Base-by-base conservation (phyloP, 495 filamentous ascomycete species). In the Geoglossum glabrum region DNA sequence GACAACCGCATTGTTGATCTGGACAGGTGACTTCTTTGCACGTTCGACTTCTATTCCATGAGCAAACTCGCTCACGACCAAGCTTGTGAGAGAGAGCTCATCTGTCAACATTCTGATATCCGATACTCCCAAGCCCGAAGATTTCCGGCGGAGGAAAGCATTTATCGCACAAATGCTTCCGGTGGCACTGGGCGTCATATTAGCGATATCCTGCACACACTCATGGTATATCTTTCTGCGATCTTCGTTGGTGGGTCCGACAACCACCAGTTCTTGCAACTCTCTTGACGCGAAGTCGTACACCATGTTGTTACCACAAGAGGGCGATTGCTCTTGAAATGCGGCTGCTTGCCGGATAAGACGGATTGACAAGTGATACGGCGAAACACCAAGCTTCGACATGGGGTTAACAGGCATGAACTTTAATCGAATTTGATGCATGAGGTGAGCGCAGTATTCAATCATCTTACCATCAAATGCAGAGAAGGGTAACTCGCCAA, bases 121-220 rank as follows among this genome's bases (percentile, higher is more conserved):
- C 23, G 49, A 27, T 31, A 52, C 17, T 52, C 49, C 49, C 1
- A 26, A 28, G 77, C 55, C 9, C 78, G 64, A 34, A 60, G 62
- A 8, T 71, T 71, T 19, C 79, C 64, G 58, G 70, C 69, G 47
- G 76, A 84, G 62, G 21, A 90, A 68, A 21, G 78, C 75, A 59
- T 71, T 74, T 31, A 94, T 68, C 6, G 80, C 81, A 61, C 82
- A 84, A 15, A 89, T 78, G 63, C 86, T 92, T 1, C 87, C 87
- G 3, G 76, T 75, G 8, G 76, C 74, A 28, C 72, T 78, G 31
- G 72, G 59, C 26, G 75, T 67, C 38, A 67, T 69, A 19, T 61
- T 61, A 23, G 70, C 68, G 31, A 77, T 72, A 61, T 79, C 74
- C 47, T 69, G 56, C 60, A 79, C 60, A 58, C 71, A 75, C 50